Conservation (phyloP, 2,329 filamentous ascomycete species). For the Aspergillus novoparasiticus region DNA sequence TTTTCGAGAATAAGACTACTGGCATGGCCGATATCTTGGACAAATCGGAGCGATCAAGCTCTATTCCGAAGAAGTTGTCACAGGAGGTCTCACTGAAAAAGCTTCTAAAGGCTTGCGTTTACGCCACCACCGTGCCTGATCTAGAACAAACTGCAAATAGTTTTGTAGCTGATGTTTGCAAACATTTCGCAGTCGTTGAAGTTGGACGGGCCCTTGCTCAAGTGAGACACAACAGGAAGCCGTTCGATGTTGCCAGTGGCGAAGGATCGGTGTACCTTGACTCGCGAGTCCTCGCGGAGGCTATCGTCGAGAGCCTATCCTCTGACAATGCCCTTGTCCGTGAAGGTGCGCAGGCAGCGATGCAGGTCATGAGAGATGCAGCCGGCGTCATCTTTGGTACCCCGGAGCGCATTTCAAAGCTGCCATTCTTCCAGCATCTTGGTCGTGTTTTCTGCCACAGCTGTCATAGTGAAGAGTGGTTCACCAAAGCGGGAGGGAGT, state of each 20-base stretch:
- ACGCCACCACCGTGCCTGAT: conserved; percentile 78
- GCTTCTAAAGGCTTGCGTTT: conserved; percentile 85
- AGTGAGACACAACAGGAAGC: conserved; percentile 72
- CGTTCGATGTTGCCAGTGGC: conserved; percentile 82
- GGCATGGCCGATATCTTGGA: conserved; percentile 70
- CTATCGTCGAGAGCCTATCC: conserved; percentile 84
- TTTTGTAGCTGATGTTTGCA: conserved; percentile 79
- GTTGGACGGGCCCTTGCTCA: conserved; percentile 82
- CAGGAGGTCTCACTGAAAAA: conserved; percentile 84
- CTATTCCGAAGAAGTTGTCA: conserved; percentile 80
- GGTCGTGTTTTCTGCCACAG: conserved; percentile 86
- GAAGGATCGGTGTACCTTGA: conserved; percentile 88
- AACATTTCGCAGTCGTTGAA: conserved; percentile 89
- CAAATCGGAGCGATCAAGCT: conserved; percentile 75
- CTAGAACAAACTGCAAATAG: conserved; percentile 74
- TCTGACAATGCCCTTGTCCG: conserved; percentile 81
- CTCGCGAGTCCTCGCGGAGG: conserved; percentile 82
- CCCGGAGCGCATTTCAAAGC: conserved; percentile 67
- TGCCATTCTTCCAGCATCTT: conserved; percentile 84
- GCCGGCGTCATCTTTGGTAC: conserved; percentile 78
- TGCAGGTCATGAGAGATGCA: conserved; percentile 76
- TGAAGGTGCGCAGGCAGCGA: conserved; percentile 77
- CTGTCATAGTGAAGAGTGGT: conserved; percentile 98
- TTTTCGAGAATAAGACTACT: conserved; percentile 72
- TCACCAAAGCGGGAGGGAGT: conserved; percentile 91